These are phyloP conservation scores for Diutina rugosa DNA, from an alignment of 1,139 yeast genomes.

Conservation along the genomic window DNA sequence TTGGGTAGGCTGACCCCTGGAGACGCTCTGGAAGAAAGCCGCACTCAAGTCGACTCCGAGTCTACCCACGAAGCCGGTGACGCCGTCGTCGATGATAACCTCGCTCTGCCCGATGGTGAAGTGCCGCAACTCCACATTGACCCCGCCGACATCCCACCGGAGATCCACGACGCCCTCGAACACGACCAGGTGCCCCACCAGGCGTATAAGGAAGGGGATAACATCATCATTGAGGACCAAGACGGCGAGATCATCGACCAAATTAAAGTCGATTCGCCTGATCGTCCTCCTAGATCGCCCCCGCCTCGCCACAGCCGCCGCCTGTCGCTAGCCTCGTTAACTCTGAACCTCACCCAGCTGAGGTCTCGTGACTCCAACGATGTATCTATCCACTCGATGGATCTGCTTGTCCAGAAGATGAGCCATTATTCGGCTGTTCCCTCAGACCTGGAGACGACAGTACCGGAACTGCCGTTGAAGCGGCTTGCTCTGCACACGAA, in stretches of 20 bases:
- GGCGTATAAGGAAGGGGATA: slow-evolving; percentile 38
- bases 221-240: slow-evolving; percentile 64
- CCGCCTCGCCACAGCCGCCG: neutral
- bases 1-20: slow-evolving; percentile 17
- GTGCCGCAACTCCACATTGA: neutral
- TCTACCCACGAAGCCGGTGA: neutral
- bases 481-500: neutral
- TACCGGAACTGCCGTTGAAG: neutral
- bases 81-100: neutral
- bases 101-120: neutral
- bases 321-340: neutral
- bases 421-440: slow-evolving; percentile 12
- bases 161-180: neutral
- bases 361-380: slow-evolving; percentile 1
- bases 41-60: neutral
- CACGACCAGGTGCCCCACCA: neutral
- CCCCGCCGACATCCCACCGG: neutral
- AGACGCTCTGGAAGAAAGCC: slow-evolving; percentile 1
- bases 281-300: neutral
- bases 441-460: neutral
- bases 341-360: neutral
- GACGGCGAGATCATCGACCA: slow-evolving; percentile 63
- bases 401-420: slow-evolving; percentile 23
- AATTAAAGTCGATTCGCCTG: neutral
- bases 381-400: slow-evolving; percentile 29